Conservation (phyloP, 75 land plant species). For the Pseudotsuga menziesii region DNA sequence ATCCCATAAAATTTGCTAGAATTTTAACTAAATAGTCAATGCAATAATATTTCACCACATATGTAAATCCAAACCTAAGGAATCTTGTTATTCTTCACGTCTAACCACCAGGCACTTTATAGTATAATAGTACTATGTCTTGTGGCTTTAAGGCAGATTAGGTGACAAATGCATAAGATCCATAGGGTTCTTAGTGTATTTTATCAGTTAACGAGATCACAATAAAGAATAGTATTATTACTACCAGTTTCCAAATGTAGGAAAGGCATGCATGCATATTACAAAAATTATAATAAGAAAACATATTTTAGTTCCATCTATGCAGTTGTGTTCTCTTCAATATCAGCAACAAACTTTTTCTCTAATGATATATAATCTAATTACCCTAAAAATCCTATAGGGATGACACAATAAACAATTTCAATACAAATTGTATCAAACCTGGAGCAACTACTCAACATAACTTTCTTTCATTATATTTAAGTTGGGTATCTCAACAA, state of each 20-base stretch:
- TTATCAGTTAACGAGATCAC: not conserved
- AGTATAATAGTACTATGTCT: too few species aligned
- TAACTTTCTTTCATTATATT: conserved; percentile 96
- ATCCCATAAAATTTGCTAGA: not conserved
- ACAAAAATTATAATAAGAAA: not conserved
- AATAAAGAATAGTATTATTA: not conserved
- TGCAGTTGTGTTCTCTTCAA: not conserved
- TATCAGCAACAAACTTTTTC: not conserved
- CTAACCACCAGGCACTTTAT: not conserved
- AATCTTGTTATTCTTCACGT: not conserved
- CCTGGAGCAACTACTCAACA: conserved; percentile 91
- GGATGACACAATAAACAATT: not conserved
- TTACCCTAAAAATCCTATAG: not conserved
- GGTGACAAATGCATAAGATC: not conserved
- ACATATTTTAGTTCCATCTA: not conserved
- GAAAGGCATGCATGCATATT: not conserved
- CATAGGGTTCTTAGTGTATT: not conserved
- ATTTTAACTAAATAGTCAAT: not conserved
- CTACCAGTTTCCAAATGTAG: not conserved
- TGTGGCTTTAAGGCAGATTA: not conserved
- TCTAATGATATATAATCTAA: not conserved
- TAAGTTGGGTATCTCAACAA: conserved; percentile 90
- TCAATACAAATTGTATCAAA: conserved; percentile 10
- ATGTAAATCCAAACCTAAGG: not conserved
- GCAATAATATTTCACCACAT: not conserved